These are phyloP conservation scores for Marchantia paleacea DNA, from an alignment of 225 moss, liverwort and hornwort species.

Conservation along the genomic window DNA sequence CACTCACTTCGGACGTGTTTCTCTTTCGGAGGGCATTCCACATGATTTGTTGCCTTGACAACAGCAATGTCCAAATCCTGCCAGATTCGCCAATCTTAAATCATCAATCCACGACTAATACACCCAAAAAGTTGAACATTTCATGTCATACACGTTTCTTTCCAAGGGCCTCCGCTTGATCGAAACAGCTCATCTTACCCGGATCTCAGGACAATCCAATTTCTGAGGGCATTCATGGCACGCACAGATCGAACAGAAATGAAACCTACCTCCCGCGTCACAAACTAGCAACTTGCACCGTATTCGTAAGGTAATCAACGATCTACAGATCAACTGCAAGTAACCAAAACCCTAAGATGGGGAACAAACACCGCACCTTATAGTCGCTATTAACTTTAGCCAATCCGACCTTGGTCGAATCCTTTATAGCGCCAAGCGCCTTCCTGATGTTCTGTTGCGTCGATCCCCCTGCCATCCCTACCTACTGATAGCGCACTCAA, in stretches of 20 bases:
- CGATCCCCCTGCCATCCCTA: constrained; percentile 76
- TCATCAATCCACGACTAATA: constrained; percentile 8
- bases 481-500: constrained; percentile 24
- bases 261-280: neutral
- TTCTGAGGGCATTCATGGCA: neutral
- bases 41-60: constrained; percentile 99
- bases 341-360: constrained; percentile 30
- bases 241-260: neutral
- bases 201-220: constrained; percentile 7
- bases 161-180: neutral
- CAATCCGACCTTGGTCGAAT: constrained; percentile 95
- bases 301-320: neutral
- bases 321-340: constrained; percentile 15
- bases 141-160: constrained; percentile 10
- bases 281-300: neutral
- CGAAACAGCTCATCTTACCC: neutral
- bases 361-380: constrained; percentile 50
- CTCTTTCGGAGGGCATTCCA: constrained; percentile 95
- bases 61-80: constrained; percentile 99
- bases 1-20: constrained; percentile 99
- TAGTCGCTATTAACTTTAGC: constrained; percentile 98
- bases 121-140: constrained; percentile 16
- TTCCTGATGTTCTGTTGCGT: constrained; percentile 87
- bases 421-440: constrained; percentile 98
- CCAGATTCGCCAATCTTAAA: constrained; percentile 35